These are phyloP conservation scores for Medicago lupulina DNA, from an alignment of 306 rosid species.

Conservation along the genomic window DNA sequence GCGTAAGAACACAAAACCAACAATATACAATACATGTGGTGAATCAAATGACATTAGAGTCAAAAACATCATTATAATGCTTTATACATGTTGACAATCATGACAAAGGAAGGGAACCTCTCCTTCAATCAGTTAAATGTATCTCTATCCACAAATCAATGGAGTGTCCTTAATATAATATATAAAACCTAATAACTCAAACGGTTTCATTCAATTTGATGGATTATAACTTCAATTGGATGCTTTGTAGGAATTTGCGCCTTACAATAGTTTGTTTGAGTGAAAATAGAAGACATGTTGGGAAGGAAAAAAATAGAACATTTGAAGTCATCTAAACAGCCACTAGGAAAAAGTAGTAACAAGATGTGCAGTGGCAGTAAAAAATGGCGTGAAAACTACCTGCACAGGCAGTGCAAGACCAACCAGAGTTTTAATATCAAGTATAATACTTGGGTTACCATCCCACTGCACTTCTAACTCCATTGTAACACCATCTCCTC, in stretches of 20 bases:
- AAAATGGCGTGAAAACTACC: conserved; percentile 53
- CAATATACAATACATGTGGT: conserved; percentile 11
- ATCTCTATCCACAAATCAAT: not conserved
- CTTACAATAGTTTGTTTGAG: conserved; percentile 35
- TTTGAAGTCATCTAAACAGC: conserved; percentile 28
- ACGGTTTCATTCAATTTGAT: conserved; percentile 26
- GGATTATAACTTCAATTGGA: conserved; percentile 18
- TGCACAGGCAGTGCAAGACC: conserved; percentile 90
- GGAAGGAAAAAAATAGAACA: not conserved
- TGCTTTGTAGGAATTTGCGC: conserved; percentile 4
- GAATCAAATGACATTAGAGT: conserved; percentile 7
- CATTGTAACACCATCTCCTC: conserved; percentile 73
- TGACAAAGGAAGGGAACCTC: not conserved
- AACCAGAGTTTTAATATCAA: conserved; percentile 79
- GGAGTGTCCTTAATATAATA: not conserved
- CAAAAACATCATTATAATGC: conserved; percentile 11
- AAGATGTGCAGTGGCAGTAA: not conserved
- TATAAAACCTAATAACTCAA: conserved; percentile 14
- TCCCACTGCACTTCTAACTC: conserved; percentile 99
- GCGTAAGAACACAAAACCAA: conserved; percentile 39
- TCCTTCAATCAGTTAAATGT: conserved; percentile 9
- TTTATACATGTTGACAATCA: conserved; percentile 26
- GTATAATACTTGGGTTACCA: conserved; percentile 92
- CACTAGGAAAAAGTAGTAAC: conserved; percentile 15
- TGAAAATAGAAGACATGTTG: conserved; percentile 28